Base-by-base conservation (phyloP, 495 filamentous ascomycete genomes). In the Penicillium cinerascens region DNA sequence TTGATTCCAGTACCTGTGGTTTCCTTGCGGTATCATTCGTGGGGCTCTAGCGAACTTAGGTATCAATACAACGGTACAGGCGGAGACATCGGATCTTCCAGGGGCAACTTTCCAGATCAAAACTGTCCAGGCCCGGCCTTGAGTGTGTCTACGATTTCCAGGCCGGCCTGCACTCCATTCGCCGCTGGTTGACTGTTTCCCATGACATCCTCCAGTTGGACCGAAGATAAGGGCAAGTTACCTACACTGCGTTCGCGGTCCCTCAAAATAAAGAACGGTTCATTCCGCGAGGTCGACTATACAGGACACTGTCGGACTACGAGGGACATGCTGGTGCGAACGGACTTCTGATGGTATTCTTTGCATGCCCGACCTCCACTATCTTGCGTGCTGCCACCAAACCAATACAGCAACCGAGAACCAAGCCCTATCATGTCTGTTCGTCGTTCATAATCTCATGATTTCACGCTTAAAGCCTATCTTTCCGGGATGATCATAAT, bases 51-150 rank as follows among this genome's bases (percentile, higher is more conserved):
- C 91, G 9, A 91, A 86, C 46, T 78, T 98, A 79, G 92, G 93
- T 15, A 91, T 98, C 52, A 82, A 87, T 57, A 92, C 92, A 4
- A 92, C 84, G 0, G 93, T 97, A 15, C 88, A 95, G 60, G 92
- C 88, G 11, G 92, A 96, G 72, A 86, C 84, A 16, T 85, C 75
- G 18, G 92, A 92, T 69, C 74, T 97, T 29, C 95, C 93, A 7
- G 81, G 80, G 4, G 93, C 92, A 42, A 91, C 88, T 1, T 98
- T 98, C 71, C 95, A 98, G 73, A 96, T 98, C 72, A 95, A 96
- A 77, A 95, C 88, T 9, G 71, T 85, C 20, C 74, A 80, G 42
- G 68, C 78, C 43, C 87, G 84, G 64, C 63, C 82, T 47, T 76
- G 66, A 2, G 10, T 33, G n/a, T 10, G 22, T 10, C 36, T 7